These are phyloP conservation scores for Aspergillus ellipticus DNA, from an alignment of 495 filamentous ascomycete genomes.

Conservation along the genomic window DNA sequence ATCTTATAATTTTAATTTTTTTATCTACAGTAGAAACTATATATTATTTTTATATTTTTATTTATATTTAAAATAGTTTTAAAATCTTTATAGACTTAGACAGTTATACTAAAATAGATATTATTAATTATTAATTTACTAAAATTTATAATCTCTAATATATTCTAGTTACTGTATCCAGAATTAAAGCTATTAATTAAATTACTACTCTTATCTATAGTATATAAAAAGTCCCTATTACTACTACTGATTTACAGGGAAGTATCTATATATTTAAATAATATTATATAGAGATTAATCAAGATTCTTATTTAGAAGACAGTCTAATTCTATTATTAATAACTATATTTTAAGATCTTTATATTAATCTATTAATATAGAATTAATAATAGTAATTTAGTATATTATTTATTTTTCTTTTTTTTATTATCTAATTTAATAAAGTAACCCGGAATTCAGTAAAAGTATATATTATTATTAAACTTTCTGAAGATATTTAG, in stretches of 20 bases:
- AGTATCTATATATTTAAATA: background rate
- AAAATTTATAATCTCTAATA: background rate
- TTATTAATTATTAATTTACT: constrained; percentile 1
- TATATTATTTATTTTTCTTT: background rate
- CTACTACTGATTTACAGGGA: background rate
- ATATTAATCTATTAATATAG: background rate
- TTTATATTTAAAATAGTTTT: background rate
- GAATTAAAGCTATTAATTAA: background rate
- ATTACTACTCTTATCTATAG: background rate
- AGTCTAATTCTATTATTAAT: background rate
- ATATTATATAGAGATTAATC: background rate
- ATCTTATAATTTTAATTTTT: background rate
- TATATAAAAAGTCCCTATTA: background rate
- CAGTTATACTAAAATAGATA: background rate
- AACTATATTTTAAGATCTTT: background rate
- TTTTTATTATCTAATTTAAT: background rate
- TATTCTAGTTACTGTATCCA: background rate
- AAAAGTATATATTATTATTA: background rate
- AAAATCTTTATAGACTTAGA: background rate
- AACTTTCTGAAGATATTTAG: background rate
- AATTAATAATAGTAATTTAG: background rate
- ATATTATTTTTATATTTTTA: background rate
- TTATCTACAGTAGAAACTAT: background rate
- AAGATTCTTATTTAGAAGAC: background rate
- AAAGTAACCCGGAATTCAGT: background rate